Base-by-base conservation (phyloP, 192 early-diverging fungal species). In the Backusella mclennaniae region DNA sequence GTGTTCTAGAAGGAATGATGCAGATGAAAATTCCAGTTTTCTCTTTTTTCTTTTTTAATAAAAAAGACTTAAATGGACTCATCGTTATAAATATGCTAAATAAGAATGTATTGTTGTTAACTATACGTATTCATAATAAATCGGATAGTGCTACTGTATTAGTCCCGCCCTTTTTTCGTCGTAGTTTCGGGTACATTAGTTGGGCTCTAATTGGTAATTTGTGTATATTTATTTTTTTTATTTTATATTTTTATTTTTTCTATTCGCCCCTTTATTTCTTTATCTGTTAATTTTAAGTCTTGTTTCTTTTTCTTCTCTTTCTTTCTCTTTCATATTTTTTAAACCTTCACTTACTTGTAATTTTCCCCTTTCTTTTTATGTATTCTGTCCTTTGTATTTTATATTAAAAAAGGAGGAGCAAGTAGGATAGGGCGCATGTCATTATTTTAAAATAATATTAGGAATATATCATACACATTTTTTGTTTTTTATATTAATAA, bases 171-270 rank as follows among this genome's bases (percentile, higher is more conserved):
- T 36, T 41, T 71, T 36, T 33, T 67, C 17, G 66, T 67, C 29
- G 35, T 67, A 67, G 31, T 35, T 67, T 31, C 66, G 69, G 69
- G 69, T 46, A 71, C 69, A 71, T 71, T 71, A 71, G 36, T 71
- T 71, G 69, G 41, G 69, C 41, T 39, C 69, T 71, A 71, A 71
- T 71, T 71, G 21, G 69, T 71, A 71, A 46, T 71, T 71, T 71
- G 39, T 71, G 69, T 46, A 39, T 26, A 23, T 70, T 12, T 71
- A 26, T 42, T 70, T 71, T 44, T 71, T 71, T 36, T 36, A 38
- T 42, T 71, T 38, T 71, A 26, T 44, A 15, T 17, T 71, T 26
- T 70, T 71, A 39, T 71, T 31, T 42, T 42, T 44, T 71, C 41
- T 71, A 69, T 35, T 35, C 36, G n/a, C 67, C 67, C 35, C 36